Percentiles rank a stretch among this genome's conserved stretches.
Evolutionary conservation across 225 moss, liverwort and hornwort species (phyloP).

Genomic region (Antitrichia curtipendula): DNA sequence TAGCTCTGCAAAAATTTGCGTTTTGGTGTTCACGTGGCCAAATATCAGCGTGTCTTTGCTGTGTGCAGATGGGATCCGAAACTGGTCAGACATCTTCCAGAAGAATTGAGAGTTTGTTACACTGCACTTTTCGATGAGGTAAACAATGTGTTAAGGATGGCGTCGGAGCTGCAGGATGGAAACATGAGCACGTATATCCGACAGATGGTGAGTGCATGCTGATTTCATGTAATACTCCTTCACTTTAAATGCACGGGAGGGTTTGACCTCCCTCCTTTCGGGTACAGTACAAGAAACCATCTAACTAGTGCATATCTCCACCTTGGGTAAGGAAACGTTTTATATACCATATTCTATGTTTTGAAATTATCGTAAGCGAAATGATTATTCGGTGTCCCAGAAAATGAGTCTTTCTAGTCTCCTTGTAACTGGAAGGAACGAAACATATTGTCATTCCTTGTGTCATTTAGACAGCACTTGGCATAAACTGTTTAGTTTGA

Average conservation of each 20-base stretch:
- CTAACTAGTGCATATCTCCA: background rate
- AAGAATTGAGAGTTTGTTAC: background rate
- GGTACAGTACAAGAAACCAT: background rate
- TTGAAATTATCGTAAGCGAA: background rate
- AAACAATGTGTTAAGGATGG: background rate
- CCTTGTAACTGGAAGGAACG: background rate
- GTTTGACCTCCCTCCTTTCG: background rate
- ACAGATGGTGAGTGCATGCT: background rate
- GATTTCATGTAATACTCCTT: background rate
- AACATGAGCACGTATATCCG: background rate
- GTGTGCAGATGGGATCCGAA: background rate
- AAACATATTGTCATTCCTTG: background rate
- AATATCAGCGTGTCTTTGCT: background rate
- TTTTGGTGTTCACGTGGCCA: background rate
- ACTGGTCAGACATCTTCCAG: background rate
- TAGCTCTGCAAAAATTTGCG: background rate
- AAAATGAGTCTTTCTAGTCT: background rate
- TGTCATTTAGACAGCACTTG: background rate
- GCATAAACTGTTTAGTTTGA: background rate
- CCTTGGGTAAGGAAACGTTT: background rate
- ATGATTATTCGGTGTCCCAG: background rate
- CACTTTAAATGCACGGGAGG: background rate
- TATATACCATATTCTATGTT: background rate
- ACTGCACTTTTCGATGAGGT: background rate
- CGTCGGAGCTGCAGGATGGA: background rate